Evolutionary conservation across 2,329 filamentous ascomycete genomes (phyloP).

Genomic region (Epichloe aotearoae): DNA sequence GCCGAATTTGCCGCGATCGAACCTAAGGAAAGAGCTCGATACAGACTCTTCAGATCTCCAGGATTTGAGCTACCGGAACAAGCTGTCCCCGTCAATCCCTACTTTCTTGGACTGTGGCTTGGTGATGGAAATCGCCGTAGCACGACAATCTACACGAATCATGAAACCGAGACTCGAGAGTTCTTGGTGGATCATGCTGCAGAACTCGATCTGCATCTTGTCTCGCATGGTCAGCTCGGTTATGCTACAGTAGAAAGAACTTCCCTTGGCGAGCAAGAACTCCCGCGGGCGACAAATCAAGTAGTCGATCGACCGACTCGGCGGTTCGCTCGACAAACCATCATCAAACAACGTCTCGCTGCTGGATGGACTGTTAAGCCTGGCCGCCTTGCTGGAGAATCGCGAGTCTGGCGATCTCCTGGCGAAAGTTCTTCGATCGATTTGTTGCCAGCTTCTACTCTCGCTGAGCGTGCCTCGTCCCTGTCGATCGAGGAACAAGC

Average conservation of each 20-base stretch:
- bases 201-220: not conserved
- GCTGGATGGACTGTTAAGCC: not conserved
- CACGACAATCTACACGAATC: not conserved
- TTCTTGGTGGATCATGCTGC: not conserved
- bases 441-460: not conserved
- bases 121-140: not conserved
- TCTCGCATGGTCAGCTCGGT: not conserved
- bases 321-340: not conserved
- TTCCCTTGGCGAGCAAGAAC: no score
- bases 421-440: not conserved
- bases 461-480: not conserved
- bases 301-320: not conserved
- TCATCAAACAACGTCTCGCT: not conserved
- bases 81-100: not conserved
- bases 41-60: slow-evolving; percentile 23
- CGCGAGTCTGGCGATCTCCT: not conserved
- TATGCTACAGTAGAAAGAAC: no score
- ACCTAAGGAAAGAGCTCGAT: slow-evolving; percentile 20
- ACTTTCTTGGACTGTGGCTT: not conserved
- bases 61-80: slow-evolving; percentile 16
- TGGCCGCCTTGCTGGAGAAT: not conserved
- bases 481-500: not conserved
- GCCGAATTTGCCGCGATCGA: slow-evolving; percentile 28
- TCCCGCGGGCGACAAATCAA: no score
- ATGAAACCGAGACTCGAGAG: not conserved